A percentile compares a stretch with the other conserved stretches of the same genome.
These are phyloP conservation scores for Plasmodium gaboni DNA, from an alignment of 169 alveolate genomes.

Conservation along the genomic window DNA sequence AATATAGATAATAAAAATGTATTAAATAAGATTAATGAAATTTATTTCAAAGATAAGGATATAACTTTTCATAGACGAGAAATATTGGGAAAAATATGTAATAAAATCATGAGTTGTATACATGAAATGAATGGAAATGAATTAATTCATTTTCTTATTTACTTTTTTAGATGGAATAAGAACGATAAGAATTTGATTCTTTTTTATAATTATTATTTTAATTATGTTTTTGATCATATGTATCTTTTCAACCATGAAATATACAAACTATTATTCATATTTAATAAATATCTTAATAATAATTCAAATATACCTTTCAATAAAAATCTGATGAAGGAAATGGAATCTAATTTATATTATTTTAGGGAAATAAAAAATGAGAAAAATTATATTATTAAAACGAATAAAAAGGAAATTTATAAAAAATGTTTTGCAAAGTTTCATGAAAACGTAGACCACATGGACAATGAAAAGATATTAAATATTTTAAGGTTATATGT, in stretches of 20 bases:
- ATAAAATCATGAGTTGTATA: constrained; percentile 32
- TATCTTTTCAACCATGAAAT: constrained; percentile 53
- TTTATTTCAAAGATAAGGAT: constrained; percentile 61
- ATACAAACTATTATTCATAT: constrained; percentile 54
- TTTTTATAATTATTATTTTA: constrained; percentile 64
- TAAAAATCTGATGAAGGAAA: constrained; percentile 10
- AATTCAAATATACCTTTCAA: constrained; percentile 19
- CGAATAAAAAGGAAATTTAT: constrained; percentile 59
- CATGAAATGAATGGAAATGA: constrained; percentile 73
- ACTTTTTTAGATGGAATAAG: constrained; percentile 69
- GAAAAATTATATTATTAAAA: constrained; percentile 51
- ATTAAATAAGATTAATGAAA: constrained; percentile 33
- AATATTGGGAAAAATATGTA: constrained; percentile 64
- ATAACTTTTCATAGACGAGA: constrained; percentile 53
- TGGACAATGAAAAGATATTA: constrained; percentile 41
- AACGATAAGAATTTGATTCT: constrained; percentile 39
- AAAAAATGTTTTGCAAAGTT: constrained; percentile 36
- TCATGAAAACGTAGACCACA: constrained; percentile 40
- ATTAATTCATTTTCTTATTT: constrained; percentile 60
- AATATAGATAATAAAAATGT: constrained; percentile 30
- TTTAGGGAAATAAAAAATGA: constrained; percentile 42
- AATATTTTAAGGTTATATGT: constrained; percentile 66
- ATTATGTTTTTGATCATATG: constrained; percentile 54
- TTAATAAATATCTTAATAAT: constrained; percentile 49
- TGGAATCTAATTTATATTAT: constrained; percentile 8